Evolutionary conservation across 495 filamentous ascomycete species (phyloP).

Genomic region (Mytilinidion resinicola): DNA sequence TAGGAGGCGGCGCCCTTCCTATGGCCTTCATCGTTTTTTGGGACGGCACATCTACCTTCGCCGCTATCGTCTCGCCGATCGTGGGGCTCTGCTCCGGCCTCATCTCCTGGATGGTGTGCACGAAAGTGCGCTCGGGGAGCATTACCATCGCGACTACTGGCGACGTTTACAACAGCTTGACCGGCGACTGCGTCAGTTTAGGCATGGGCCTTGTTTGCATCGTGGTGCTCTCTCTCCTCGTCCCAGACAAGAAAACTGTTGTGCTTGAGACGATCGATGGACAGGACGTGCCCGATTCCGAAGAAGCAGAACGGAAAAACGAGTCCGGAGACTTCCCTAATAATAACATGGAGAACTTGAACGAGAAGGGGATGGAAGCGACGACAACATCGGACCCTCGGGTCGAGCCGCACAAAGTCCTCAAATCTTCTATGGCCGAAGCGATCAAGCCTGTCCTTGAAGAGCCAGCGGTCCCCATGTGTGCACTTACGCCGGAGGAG

Average conservation of each 20-base stretch:
- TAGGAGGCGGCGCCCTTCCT: not conserved
- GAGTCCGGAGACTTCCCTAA: too few species aligned
- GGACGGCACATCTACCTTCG: not conserved
- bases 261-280: slow-evolving; percentile 1
- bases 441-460: too few species aligned
- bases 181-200: slow-evolving; percentile 1
- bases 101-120: not conserved
- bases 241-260: not conserved
- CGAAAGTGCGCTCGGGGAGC: not conserved
- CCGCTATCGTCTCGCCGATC: not conserved
- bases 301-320: too few species aligned
- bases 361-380: too few species aligned
- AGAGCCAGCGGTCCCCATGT: too few species aligned
- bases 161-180: slow-evolving; percentile 4
- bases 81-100: not conserved
- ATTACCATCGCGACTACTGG: not conserved
- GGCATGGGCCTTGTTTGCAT: slow-evolving; percentile 4
- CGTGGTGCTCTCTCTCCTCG: not conserved
- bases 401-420: too few species aligned
- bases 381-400: too few species aligned
- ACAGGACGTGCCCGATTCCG: too few species aligned
- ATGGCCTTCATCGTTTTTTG: not conserved
- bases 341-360: too few species aligned
- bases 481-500: too few species aligned
- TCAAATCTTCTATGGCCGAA: too few species aligned